Evolutionary conservation across 2,329 filamentous ascomycete genomes (phyloP).

Genomic region (Trichoderma sp.): DNA sequence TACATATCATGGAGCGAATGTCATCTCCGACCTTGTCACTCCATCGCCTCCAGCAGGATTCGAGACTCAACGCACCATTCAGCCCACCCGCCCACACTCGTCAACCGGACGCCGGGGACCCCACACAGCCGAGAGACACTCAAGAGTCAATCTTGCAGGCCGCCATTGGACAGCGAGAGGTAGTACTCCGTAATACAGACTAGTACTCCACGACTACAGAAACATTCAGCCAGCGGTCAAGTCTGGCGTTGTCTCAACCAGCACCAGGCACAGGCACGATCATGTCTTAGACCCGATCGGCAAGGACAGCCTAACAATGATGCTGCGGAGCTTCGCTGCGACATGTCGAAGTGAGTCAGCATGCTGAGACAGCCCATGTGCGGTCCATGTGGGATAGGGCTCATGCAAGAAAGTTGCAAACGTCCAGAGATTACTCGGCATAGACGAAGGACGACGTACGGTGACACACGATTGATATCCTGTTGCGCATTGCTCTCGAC

Average conservation of each 20-base stretch:
- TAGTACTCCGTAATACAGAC: not conserved
- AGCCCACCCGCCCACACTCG: slow-evolving; percentile 6
- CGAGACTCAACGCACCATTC: not conserved
- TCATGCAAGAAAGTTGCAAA: not conserved
- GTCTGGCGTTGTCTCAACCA: not conserved
- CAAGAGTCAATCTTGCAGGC: slow-evolving; percentile 20
- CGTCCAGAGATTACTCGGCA: not conserved
- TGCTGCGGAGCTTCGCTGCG: not conserved
- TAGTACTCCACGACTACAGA: slow-evolving; percentile 9
- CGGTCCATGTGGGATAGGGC: not conserved
- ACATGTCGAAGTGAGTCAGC: not conserved
- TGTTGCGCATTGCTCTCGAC: not conserved
- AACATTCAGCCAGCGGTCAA: slow-evolving; percentile 3
- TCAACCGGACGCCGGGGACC: slow-evolving; percentile 23
- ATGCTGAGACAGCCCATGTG: not conserved
- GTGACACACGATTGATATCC: slow-evolving; percentile 7
- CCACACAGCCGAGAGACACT: slow-evolving; percentile 19
- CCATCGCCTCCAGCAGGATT: not conserved
- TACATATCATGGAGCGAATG: not conserved
- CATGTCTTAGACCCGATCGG: slow-evolving; percentile 23
- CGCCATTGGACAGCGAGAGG: slow-evolving; percentile 15
- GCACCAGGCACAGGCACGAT: not conserved
- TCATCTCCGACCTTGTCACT: slow-evolving; percentile 12
- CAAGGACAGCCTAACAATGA: slow-evolving; percentile 2
- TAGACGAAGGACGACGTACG: not conserved